A percentile compares a stretch with the other conserved stretches of the same genome.
phyloP scores from a whole-genome alignment of 1,284 basidiomycete genomes.

The Sanghuangporus baumii region DNA sequence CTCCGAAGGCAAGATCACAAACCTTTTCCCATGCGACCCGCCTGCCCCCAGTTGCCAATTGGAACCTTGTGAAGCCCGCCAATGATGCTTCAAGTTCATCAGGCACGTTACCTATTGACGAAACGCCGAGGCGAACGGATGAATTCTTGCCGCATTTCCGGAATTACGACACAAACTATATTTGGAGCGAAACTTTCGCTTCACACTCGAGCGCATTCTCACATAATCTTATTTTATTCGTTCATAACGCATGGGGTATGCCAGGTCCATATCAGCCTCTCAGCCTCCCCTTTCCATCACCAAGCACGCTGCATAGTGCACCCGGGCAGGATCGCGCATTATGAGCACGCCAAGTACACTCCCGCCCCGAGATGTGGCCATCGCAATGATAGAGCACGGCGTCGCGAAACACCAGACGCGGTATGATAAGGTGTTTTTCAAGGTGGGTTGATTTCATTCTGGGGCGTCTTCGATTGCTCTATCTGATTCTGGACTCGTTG shows the following conservation, averaged over 20 bases:
- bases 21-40: not conserved
- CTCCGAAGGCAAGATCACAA: not conserved
- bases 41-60: not conserved
- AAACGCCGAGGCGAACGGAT: not conserved
- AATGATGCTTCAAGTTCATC: not conserved
- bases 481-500: not conserved
- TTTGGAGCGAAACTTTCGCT: not conserved
- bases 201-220: not conserved
- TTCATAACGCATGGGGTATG: not conserved
- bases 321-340: conserved; percentile 11
- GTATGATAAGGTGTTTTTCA: conserved; percentile 55
- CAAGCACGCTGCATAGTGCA: not conserved
- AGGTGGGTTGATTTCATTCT: conserved; percentile 37
- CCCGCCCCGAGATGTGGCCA: conserved; percentile 54
- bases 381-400: conserved; percentile 48
- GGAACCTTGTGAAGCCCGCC: not conserved
- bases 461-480: not conserved
- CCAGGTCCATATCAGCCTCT: not conserved
- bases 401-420: conserved; percentile 59
- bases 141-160: not conserved
- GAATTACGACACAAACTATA: not conserved
- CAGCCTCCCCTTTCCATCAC: not conserved
- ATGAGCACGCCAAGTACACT: conserved; percentile 45
- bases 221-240: not conserved
- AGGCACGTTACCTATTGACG: not conserved